Evolutionary conservation across 140 eudicot genomes (phyloP).

Genomic region (Oenanthe javanica): DNA sequence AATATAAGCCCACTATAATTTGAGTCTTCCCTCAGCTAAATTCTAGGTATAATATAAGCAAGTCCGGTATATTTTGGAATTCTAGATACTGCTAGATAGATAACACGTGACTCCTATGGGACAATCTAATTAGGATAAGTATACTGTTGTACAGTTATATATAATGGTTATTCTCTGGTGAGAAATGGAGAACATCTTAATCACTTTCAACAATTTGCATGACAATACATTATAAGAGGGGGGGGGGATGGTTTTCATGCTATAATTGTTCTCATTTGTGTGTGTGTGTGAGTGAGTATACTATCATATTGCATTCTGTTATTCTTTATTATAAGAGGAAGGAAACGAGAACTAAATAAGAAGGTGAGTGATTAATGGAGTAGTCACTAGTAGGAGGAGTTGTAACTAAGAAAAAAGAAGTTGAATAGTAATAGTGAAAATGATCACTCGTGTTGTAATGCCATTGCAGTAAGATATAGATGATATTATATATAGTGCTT

Average conservation of each 20-base stretch:
- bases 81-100: no score
- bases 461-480: no score
- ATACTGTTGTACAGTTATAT: not conserved
- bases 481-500: no score
- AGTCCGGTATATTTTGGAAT: no score
- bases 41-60: no score
- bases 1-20: no score
- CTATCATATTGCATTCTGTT: not conserved
- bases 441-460: no score
- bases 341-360: not conserved
- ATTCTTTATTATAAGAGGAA: not conserved
- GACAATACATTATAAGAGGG: not conserved
- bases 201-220: not conserved
- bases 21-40: no score
- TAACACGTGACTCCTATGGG: not conserved
- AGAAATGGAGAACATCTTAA: not conserved
- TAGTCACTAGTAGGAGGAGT: no score
- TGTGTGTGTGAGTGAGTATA: no score
- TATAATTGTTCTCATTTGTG: not conserved
- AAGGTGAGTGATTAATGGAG: not conserved
- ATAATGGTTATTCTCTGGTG: not conserved
- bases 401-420: no score
- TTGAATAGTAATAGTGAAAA: no score
- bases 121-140: not conserved
- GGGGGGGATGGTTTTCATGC: not conserved